A percentile compares a stretch with the other conserved stretches of the same genome.
Conservation (phyloP, 176 grass and related monocot species). For the Stipa capillata region DNA sequence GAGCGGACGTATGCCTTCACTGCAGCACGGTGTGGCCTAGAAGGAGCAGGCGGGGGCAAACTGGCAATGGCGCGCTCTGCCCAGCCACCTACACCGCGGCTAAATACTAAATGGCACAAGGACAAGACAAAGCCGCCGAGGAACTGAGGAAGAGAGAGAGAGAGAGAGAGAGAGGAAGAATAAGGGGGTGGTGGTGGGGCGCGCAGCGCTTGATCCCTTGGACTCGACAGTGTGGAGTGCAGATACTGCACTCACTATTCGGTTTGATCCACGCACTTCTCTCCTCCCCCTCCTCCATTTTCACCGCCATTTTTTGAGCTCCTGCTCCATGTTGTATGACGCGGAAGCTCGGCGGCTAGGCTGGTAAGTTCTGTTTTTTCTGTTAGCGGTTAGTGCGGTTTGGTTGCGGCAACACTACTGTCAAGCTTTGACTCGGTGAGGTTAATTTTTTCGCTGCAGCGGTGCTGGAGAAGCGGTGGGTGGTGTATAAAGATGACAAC, state of each 20-base stretch:
- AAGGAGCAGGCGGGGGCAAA: neutral
- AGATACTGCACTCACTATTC: neutral
- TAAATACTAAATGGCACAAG: constrained; percentile 35
- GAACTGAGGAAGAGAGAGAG: neutral
- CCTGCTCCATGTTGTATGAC: neutral
- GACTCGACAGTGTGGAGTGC: neutral
- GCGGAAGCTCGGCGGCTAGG: constrained; percentile 11
- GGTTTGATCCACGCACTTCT: neutral
- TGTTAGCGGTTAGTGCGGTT: neutral
- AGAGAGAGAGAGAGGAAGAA: neutral
- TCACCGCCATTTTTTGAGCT: neutral
- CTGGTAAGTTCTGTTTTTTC: neutral
- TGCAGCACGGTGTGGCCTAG: neutral
- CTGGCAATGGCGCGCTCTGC: neutral
- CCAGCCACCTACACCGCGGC: constrained; percentile 14
- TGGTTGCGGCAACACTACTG: neutral
- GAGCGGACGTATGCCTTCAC: neutral
- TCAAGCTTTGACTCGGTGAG: neutral
- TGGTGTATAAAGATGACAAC: no score
- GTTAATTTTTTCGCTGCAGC: neutral
- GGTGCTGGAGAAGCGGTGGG: neutral
- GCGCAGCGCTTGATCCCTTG: neutral
- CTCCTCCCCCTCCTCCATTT: no score
- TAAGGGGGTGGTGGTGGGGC: neutral
- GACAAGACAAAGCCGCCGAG: neutral